Evolutionary conservation across 2,329 filamentous ascomycete genomes (phyloP).

Genomic region (Coniella vitis): DNA sequence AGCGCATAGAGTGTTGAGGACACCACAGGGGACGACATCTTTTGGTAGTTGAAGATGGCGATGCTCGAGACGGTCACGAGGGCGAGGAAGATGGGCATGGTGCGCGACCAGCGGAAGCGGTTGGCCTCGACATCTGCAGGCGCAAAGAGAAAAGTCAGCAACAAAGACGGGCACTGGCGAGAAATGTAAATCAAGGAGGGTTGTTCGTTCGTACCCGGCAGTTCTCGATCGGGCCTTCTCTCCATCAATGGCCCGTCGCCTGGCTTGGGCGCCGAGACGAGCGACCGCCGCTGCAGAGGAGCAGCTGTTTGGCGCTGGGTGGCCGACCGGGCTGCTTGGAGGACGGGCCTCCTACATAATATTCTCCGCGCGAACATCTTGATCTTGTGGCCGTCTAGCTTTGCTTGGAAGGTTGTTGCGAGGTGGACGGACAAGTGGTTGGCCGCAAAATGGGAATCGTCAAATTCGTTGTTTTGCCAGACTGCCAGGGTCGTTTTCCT

Average conservation of each 20-base stretch:
- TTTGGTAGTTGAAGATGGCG: constrained; percentile 99
- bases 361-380: constrained; percentile 13
- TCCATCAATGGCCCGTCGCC: constrained; percentile 60
- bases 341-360: constrained; percentile 12
- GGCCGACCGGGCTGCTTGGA: constrained; percentile 5
- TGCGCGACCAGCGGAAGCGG: constrained; percentile 58
- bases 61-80: constrained; percentile 65
- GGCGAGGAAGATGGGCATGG: constrained; percentile 72
- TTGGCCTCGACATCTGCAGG: constrained; percentile 33
- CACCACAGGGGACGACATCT: constrained; percentile 80
- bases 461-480: not conserved
- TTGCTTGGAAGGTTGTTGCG: not conserved
- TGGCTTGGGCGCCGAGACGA: constrained; percentile 49
- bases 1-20: constrained; percentile 85
- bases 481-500: constrained; percentile 1
- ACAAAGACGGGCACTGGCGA: not conserved
- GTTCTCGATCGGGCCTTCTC: constrained; percentile 57
- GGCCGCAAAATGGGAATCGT: not conserved
- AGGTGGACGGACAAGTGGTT: not conserved
- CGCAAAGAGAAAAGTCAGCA: not conserved
- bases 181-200: too few relatives aligned
- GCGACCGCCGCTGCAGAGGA: constrained; percentile 34
- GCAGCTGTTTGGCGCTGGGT: constrained; percentile 6
- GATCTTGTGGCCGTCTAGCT: constrained; percentile 2
- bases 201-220: constrained; percentile 46